Evolutionary conservation across 179 eudicot genomes (phyloP).

Genomic region (Gypsophila paniculata): DNA sequence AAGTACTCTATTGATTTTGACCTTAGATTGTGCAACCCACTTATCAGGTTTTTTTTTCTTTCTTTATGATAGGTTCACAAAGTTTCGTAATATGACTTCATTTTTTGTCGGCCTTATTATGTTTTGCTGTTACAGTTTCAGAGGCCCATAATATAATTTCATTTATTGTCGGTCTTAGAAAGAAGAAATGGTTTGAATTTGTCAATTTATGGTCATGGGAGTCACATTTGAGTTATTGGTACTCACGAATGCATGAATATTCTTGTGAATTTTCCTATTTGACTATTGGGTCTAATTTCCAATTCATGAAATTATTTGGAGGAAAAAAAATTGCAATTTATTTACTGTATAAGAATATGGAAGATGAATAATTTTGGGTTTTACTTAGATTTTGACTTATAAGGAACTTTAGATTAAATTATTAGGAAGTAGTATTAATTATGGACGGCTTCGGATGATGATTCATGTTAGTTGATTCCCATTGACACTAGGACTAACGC

Average conservation of each 20-base stretch:
- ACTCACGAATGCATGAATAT: background rate
- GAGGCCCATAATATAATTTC: too few relatives aligned
- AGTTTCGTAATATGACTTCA: too few relatives aligned
- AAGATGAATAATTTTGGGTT: constrained; percentile 5
- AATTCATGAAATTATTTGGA: background rate
- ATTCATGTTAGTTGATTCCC: too few relatives aligned
- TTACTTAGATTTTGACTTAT: constrained; percentile 7
- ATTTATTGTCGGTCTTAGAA: too few relatives aligned
- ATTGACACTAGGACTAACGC: too few relatives aligned
- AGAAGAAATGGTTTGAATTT: constrained; percentile 10
- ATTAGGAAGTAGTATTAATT: background rate
- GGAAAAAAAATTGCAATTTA: background rate
- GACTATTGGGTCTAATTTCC: background rate
- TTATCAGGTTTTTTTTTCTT: constrained; percentile 1
- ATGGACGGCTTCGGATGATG: too few relatives aligned
- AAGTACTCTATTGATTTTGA: background rate
- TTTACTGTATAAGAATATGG: background rate
- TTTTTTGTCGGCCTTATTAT: too few relatives aligned
- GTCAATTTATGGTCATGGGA: constrained; percentile 16
- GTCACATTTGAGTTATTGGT: constrained; percentile 10
- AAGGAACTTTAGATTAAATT: background rate
- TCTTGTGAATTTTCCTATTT: background rate
- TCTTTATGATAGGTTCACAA: too few relatives aligned
- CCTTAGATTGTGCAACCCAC: constrained; percentile 15
- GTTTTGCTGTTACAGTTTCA: too few relatives aligned